These are phyloP conservation scores for Fusarium secorum DNA, from an alignment of 2,329 filamentous ascomycete species.

Conservation along the genomic window DNA sequence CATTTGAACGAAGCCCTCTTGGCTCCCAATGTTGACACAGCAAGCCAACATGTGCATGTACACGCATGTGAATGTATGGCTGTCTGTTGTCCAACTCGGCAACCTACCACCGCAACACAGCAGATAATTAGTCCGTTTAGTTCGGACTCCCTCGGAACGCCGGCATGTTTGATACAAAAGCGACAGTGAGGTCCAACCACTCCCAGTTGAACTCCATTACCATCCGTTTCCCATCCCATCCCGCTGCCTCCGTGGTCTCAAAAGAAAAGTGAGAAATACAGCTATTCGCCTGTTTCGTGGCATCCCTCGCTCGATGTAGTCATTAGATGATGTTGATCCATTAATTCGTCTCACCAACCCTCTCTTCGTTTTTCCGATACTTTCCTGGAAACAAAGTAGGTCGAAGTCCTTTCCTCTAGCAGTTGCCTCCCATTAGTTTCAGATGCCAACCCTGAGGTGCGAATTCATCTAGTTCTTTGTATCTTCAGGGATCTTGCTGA, in stretches of 20 bases:
- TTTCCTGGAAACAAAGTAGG: neutral
- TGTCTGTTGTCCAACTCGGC: neutral
- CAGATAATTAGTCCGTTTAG: conserved; percentile 21
- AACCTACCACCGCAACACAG: neutral
- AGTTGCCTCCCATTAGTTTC: neutral
- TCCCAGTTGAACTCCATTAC: conserved; percentile 26
- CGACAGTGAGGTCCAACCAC: conserved; percentile 27
- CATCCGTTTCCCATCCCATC: conserved; percentile 10
- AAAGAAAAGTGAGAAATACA: conserved; percentile 20
- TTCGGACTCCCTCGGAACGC: conserved; percentile 24
- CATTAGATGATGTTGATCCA: conserved; percentile 36
- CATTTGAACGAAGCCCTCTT: neutral
- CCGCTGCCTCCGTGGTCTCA: conserved; percentile 3
- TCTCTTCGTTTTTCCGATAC: conserved; percentile 4
- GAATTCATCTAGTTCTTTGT: conserved; percentile 25
- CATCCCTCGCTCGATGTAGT: conserved; percentile 20
- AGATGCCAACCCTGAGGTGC: neutral
- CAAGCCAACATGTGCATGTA: neutral
- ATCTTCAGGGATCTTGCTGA: conserved; percentile 24
- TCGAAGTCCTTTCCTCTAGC: neutral
- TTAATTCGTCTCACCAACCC: conserved; percentile 32
- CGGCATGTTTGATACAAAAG: conserved; percentile 33
- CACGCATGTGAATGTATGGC: neutral
- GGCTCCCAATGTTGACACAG: neutral
- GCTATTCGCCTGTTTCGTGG: conserved; percentile 20